Evolutionary conservation across 2,329 filamentous ascomycete species (phyloP), one percentile per base, ranked within the genome.

Genomic region (Diaporthe eres): DNA sequence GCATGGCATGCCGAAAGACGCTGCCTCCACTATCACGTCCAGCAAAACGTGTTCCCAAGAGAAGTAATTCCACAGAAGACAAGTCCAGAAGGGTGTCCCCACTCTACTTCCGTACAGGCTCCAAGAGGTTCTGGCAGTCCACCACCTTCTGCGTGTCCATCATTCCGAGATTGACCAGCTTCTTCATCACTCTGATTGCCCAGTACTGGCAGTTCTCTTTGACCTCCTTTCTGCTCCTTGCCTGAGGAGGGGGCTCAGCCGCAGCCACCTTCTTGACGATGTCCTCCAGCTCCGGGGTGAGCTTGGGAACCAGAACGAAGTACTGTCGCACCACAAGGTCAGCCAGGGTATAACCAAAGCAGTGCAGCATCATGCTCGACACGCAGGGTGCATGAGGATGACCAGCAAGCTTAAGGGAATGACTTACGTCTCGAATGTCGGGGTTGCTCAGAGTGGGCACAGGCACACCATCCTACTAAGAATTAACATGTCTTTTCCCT

Each of bases 371-470:
- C 25, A 5, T 19, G 9, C 37, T 1, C 4, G 15, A 37, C 31
- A 8, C 37, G 37, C 34, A 19, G 10, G 34, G 34, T 47, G 25
- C 25, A 47, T 10, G 39, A 5, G 4, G 28, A 49, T 34, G 5
- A 10, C 9, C 10, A 22, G 42, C 4, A 3, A 13, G 17, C 17
- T n/a, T 3, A 13, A 47, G 4, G 25, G 2, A 6, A 12, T 25
- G 28, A n/a, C 63, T 68, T 25, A 68, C 63, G 31, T 68, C 63
- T 4, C 44, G 63, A 39, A 68, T 68, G 22, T 68, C 63, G 5
- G 28, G 63, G 22, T 51, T 51, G 12, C 28, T 68, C 44, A 68
- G 22, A 15, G 63, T 51, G 19, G 44, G 63, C 31, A 68, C 63
- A n/a, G 61, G 25, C 2, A 65, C 28, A 9, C 61, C 61, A 3